Conservation (phyloP, 352 stramenopile species). For the Phytophthora sp. region DNA sequence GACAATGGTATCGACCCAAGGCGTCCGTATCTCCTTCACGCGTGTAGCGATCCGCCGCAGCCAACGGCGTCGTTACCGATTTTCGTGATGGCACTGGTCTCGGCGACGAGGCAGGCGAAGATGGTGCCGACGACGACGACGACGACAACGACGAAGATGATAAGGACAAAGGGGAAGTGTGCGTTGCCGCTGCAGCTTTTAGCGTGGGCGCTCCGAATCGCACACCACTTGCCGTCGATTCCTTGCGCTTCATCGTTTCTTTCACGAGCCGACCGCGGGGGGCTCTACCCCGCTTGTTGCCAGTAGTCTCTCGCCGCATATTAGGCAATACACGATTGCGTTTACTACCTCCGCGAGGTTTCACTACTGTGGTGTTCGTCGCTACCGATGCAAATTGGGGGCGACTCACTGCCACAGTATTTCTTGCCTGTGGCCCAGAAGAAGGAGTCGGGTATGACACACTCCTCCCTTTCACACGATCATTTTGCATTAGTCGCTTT, state of each 20-base stretch:
- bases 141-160: slow-evolving; percentile 15
- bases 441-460: neutral
- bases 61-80: neutral
- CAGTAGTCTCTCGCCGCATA: slow-evolving; percentile 7
- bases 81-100: slow-evolving; percentile 6
- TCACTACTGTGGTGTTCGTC: neutral
- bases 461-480: neutral
- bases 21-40: slow-evolving; percentile 12
- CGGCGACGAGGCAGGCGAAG: slow-evolving; percentile 15
- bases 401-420: neutral
- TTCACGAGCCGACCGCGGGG: neutral
- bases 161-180: neutral
- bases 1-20: slow-evolving; percentile 13
- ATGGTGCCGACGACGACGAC: slow-evolving; percentile 8
- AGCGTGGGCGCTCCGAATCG: neutral
- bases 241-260: slow-evolving; percentile 6
- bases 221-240: neutral
- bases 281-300: neutral
- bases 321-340: slow-evolving; percentile 16
- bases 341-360: slow-evolving; percentile 1
- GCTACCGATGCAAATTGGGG: neutral
- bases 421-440: neutral
- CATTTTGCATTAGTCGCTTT: slow-evolving; percentile 22
- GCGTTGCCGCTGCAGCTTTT: neutral
- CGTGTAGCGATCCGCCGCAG: neutral